phyloP scores from a whole-genome alignment of 352 stramenopile genomes.

The Globisporangium uncinulatum region DNA sequence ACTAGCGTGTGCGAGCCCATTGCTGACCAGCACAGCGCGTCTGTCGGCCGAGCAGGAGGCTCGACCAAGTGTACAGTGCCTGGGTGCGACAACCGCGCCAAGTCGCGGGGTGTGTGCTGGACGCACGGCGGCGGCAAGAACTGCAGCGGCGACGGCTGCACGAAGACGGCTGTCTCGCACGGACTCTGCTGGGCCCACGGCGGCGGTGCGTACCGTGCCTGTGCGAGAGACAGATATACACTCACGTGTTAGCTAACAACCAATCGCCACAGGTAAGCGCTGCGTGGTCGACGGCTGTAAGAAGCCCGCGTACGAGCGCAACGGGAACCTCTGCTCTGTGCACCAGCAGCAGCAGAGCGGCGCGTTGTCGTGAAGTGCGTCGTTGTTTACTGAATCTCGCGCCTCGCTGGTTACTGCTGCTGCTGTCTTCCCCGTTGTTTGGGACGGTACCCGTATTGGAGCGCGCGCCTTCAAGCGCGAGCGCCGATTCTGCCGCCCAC shows the following conservation, averaged over 20 bases:
- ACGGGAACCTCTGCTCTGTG: conserved; percentile 34
- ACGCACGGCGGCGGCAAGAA: conserved; percentile 72
- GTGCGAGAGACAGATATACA: background rate
- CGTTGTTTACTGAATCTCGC: conserved; percentile 2
- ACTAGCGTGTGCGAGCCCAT: too few relatives aligned
- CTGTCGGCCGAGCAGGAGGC: conserved; percentile 24
- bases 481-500: too few relatives aligned
- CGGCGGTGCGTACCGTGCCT: conserved; percentile 32
- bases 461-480: too few relatives aligned
- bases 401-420: background rate
- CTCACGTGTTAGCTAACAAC: background rate
- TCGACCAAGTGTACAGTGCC: conserved; percentile 66
- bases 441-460: too few relatives aligned
- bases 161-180: conserved; percentile 73
- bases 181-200: conserved; percentile 78
- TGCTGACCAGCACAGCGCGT: background rate
- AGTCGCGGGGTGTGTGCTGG: conserved; percentile 76
- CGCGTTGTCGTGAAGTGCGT: background rate
- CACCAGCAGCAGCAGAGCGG: conserved; percentile 18
- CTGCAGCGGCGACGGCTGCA: conserved; percentile 52
- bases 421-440: too few relatives aligned
- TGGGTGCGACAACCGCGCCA: conserved; percentile 62
- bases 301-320: conserved; percentile 44
- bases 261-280: conserved; percentile 29
- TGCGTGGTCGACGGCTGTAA: conserved; percentile 38